These are phyloP conservation scores for Astrothelium macrocarpum DNA, from an alignment of 495 filamentous ascomycete species.

Conservation along the genomic window DNA sequence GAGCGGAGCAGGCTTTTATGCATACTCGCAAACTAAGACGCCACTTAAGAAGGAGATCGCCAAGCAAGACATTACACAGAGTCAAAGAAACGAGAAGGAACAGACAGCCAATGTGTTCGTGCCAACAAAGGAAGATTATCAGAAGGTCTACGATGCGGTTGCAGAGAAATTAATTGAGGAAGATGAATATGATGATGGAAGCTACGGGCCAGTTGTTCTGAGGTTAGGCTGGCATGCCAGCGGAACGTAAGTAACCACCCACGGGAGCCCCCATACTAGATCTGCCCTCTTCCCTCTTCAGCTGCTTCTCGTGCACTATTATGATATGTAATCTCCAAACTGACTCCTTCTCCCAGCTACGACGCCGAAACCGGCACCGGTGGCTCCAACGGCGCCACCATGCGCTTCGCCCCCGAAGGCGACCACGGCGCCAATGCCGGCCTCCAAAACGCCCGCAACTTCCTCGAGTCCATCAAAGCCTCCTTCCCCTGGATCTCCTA, in stretches of 20 bases:
- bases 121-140: slow-evolving; percentile 80
- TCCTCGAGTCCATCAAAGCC: slow-evolving; percentile 81
- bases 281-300: background rate
- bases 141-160: slow-evolving; percentile 89
- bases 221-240: slow-evolving; percentile 30
- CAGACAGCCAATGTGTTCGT: slow-evolving; percentile 45
- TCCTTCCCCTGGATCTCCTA: slow-evolving; percentile 93
- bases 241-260: slow-evolving; percentile 18
- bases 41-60: slow-evolving; percentile 17
- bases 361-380: slow-evolving; percentile 84
- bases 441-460: slow-evolving; percentile 77
- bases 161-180: slow-evolving; percentile 70
- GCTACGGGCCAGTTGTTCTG: slow-evolving; percentile 68
- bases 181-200: slow-evolving; percentile 93
- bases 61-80: slow-evolving; percentile 19
- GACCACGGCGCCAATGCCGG: slow-evolving; percentile 94
- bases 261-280: background rate
- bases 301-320: background rate
- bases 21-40: slow-evolving; percentile 48
- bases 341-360: slow-evolving; percentile 36
- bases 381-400: slow-evolving; percentile 93
- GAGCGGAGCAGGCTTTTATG: slow-evolving; percentile 61
- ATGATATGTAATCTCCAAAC: background rate
- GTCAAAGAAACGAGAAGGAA: background rate
- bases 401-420: slow-evolving; percentile 88